Evolutionary conservation across 441 rosid genomes (phyloP).

Genomic region (Pelargonium australe): DNA sequence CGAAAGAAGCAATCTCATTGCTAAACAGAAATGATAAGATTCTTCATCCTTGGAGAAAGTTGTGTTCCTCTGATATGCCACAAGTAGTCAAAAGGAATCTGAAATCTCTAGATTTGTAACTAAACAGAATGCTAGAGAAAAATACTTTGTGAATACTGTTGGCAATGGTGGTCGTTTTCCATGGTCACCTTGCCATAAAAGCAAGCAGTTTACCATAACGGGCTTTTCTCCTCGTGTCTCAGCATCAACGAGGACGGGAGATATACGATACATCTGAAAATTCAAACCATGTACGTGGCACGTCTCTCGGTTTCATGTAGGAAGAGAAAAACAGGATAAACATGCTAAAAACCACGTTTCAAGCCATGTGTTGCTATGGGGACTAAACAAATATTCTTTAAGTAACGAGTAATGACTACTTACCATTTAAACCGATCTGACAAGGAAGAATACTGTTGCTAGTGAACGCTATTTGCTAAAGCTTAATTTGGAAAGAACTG

Average conservation of each 20-base stretch:
- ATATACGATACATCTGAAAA: not conserved
- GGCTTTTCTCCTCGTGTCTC: not conserved
- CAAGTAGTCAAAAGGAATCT: not conserved
- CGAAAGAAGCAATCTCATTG: not conserved
- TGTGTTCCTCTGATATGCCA: not conserved
- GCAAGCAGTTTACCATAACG: not conserved
- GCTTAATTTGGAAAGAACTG: constrained; percentile 71
- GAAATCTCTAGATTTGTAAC: not conserved
- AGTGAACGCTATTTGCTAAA: constrained; percentile 38
- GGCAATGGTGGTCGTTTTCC: not conserved
- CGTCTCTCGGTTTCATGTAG: not conserved
- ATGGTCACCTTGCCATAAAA: not conserved
- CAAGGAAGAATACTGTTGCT: no score
- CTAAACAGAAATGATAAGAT: not conserved
- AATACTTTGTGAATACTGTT: no score
- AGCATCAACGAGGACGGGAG: not conserved
- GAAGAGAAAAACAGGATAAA: not conserved
- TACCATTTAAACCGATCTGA: not conserved
- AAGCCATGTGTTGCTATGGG: not conserved
- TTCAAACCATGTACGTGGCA: not conserved
- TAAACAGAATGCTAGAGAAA: not conserved
- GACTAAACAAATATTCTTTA: not conserved
- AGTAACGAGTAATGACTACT: not conserved
- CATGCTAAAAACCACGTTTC: not conserved
- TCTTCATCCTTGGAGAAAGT: not conserved